These are phyloP conservation scores for Hypoxylon rickii DNA, from an alignment of 495 filamentous ascomycete species.

Conservation along the genomic window DNA sequence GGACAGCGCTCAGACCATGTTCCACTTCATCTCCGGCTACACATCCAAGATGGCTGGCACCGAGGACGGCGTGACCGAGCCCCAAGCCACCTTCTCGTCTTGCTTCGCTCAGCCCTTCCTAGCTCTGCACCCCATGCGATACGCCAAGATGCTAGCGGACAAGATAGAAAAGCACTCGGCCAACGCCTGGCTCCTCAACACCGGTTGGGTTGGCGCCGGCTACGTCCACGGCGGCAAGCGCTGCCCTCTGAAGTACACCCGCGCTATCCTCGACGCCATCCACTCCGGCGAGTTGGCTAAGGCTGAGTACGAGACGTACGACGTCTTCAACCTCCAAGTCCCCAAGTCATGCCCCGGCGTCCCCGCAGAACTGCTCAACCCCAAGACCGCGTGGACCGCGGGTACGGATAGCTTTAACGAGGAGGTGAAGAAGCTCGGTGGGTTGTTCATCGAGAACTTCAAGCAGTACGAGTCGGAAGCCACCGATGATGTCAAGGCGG, in stretches of 20 bases:
- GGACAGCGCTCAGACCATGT: slow-evolving; percentile 95
- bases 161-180: slow-evolving; percentile 95
- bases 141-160: slow-evolving; percentile 95
- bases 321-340: slow-evolving; percentile 93
- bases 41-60: slow-evolving; percentile 99
- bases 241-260: slow-evolving; percentile 98
- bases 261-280: slow-evolving; percentile 96
- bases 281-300: slow-evolving; percentile 94
- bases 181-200: slow-evolving; percentile 99
- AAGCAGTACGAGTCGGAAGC: slow-evolving; percentile 90
- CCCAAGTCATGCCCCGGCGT: slow-evolving; percentile 86
- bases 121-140: slow-evolving; percentile 98
- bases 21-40: slow-evolving; percentile 99
- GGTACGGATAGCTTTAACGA: slow-evolving; percentile 73
- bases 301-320: slow-evolving; percentile 90
- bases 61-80: slow-evolving; percentile 94
- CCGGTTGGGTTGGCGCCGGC: slow-evolving; percentile 97
- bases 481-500: slow-evolving; percentile 77
- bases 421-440: slow-evolving; percentile 87
- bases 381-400: slow-evolving; percentile 86
- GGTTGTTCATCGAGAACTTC: slow-evolving; percentile 94
- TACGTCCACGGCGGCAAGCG: slow-evolving; percentile 95
- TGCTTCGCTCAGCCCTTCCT: slow-evolving; percentile 99
- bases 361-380: slow-evolving; percentile 90
- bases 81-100: slow-evolving; percentile 97